Evolutionary conservation across 257 asterid species (phyloP), one percentile per base, ranked within the genome.

Genomic region (Osmanthus fragrans): DNA sequence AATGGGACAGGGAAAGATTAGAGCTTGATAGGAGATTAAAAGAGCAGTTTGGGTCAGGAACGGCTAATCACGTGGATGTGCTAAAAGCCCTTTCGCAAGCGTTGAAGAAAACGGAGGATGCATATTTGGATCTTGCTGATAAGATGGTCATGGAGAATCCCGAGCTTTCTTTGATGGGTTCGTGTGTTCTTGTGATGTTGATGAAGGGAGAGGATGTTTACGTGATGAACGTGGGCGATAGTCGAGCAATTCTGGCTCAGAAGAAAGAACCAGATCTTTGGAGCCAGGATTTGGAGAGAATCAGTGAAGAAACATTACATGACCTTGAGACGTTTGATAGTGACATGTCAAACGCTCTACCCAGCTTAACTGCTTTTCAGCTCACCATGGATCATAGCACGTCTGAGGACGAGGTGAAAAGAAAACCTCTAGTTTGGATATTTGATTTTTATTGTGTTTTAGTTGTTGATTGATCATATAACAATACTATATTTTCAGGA

Each of bases 151-250:
- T 78, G 88, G 97, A 90, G 81, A 95, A 95, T 73, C 99, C 99
- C 18, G 99, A 95, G 84, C 81, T 95, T 71, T 95, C 98, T 66
- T 85, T 95, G 84, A 95, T 95, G 98, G 99, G 99, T 5, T 93
- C 98, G 36, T 95, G 99, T 80, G 97, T 91, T 80, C 94, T 95
- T 69, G 97, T 95, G 73, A 95, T 91, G 97, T 75, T 95, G 73
- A 93, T 95, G 99, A 95, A 93, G 77, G 98, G 97, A 5, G 97
- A 95, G 4, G 99, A 95, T 42, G 90, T 95, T 63, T 95, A 93
- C 18, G 88, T 93, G 80, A 89, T 95, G 98, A 95, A 95, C 76
- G 97, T 95, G 72, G 99, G 99, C 0, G 99, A 95, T 76, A 91
- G 98, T 84, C 94, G 99, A 7, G 99, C 98, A 3, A 92, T 95